Base-by-base conservation (phyloP, 31 red algal genomes). In the Odonthalia washingtoniensis region DNA sequence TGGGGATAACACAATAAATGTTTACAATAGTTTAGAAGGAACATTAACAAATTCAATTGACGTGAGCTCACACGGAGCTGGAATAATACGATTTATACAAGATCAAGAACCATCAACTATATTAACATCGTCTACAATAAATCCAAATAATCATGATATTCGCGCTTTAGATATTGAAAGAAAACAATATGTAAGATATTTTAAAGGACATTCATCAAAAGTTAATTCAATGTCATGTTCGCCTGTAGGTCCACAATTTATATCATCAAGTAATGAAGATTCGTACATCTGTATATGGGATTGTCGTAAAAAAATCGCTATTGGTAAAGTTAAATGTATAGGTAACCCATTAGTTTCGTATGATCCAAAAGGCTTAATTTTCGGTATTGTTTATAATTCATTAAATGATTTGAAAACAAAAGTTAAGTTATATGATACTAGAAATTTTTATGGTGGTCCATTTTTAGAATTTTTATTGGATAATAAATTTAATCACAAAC, bases 221-320 rank as follows among this genome's bases (percentile, higher is more conserved):
- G 94, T 98, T 31, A 77, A 74, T 27, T 94, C 88, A 32, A 46
- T 98, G 40, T 84, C 94, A 24, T 73, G 93, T 40, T 91, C 94
- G 14, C 97, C 97, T 60, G 78, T 83, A 16, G 88, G 93, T 40
- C 94, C 95, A 43, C 68, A 88, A 31, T 87, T 98, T 60, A 81
- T 98, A n/a, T 89, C 91, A 14, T 85, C 93, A 6, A 65, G 83
- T 26, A 60, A 63, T 9, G 62, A 83, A 62, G 93, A 95, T 77
- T 89, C 90, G 60, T 94, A 49, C 34, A 82, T 98, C 14, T 78
- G 92, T 26, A 42, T 98, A 66, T 98, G 97, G 97, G 97, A 98
- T 43, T 52, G 78, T 27, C 86, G 94, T 35, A 72, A 45, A 12
- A 79, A 80, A 36, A 80, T 61, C 39, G 78, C 90, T 35, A 49